phyloP scores from a whole-genome alignment of 176 grass and related monocot species.

The Oropetium thomaeum region DNA sequence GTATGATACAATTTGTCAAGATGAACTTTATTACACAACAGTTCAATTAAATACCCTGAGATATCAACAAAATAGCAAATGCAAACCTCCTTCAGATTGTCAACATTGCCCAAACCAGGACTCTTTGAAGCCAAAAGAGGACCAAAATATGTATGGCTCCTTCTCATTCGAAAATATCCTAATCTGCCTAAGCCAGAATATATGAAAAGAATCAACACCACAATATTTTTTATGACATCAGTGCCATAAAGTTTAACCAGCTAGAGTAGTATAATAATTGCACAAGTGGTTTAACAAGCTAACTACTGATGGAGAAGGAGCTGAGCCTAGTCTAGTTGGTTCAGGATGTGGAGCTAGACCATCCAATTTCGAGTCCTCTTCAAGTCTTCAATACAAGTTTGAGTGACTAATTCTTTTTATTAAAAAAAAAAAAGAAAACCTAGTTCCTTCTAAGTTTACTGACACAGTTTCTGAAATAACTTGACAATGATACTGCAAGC shows the following conservation, averaged over 20 bases:
- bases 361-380: not conserved
- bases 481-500: not conserved
- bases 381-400: not conserved
- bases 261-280: not conserved
- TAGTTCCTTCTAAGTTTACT: not conserved
- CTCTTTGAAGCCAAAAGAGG: constrained; percentile 36
- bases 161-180: constrained; percentile 19
- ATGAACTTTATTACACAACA: not conserved
- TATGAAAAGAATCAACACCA: constrained; percentile 17
- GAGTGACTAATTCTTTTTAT: not conserved
- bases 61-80: constrained; percentile 14
- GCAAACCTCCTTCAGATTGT: constrained; percentile 39
- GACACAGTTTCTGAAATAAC: not conserved
- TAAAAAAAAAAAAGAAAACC: too few relatives aligned
- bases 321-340: not conserved
- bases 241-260: not conserved
- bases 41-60: constrained; percentile 1
- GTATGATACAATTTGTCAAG: not conserved
- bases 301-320: not conserved
- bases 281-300: not conserved
- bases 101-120: constrained; percentile 40
- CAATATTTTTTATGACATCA: not conserved
- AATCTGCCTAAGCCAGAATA: constrained; percentile 45
- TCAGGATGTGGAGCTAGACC: not conserved
- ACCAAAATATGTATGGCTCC: not conserved